Conservation (phyloP, 192 early-diverging fungal genomes). For the Linnemannia zychae region DNA sequence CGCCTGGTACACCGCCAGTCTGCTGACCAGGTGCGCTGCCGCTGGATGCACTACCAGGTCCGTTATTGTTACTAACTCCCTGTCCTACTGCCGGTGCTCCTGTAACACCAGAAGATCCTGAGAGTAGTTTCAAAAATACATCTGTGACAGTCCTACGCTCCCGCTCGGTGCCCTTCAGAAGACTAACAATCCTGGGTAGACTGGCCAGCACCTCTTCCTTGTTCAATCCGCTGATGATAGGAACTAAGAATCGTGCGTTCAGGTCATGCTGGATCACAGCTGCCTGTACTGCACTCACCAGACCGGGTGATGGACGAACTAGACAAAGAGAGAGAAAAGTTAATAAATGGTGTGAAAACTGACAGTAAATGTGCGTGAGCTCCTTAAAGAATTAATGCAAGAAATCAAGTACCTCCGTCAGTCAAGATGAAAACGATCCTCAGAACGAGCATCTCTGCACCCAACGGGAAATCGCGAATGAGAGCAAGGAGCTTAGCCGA, state of each 20-base stretch:
- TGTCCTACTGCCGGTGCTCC: slow-evolving; percentile 15
- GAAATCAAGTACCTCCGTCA: slow-evolving; percentile 64
- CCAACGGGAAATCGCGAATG: slow-evolving; percentile 77
- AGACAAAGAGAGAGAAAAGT: slow-evolving; percentile 14
- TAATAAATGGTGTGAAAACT: neutral
- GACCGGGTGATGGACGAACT: slow-evolving; percentile 60
- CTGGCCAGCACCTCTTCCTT: slow-evolving; percentile 71
- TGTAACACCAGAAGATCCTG: slow-evolving; percentile 26
- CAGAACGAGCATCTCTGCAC: slow-evolving; percentile 76
- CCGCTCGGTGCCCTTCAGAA: slow-evolving; percentile 75
- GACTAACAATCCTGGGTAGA: slow-evolving; percentile 71
- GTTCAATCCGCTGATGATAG: slow-evolving; percentile 71
- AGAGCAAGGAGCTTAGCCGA: slow-evolving; percentile 67
- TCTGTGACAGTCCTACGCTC: slow-evolving; percentile 71
- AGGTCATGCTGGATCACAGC: slow-evolving; percentile 67
- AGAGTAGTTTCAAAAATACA: slow-evolving; percentile 72
- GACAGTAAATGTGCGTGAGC: neutral
- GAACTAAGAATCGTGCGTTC: slow-evolving; percentile 77
- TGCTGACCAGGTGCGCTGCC: neutral
- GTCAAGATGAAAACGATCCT: slow-evolving; percentile 73
- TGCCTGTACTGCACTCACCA: slow-evolving; percentile 69
- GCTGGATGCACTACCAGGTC: too few species aligned
- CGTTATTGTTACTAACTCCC: neutral
- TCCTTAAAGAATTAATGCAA: neutral
- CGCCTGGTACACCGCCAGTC: neutral